A percentile compares a stretch with the other conserved stretches of the same genome.
These are phyloP conservation scores for Jackrogersella minutella DNA, from an alignment of 495 filamentous ascomycete genomes.

Conservation along the genomic window DNA sequence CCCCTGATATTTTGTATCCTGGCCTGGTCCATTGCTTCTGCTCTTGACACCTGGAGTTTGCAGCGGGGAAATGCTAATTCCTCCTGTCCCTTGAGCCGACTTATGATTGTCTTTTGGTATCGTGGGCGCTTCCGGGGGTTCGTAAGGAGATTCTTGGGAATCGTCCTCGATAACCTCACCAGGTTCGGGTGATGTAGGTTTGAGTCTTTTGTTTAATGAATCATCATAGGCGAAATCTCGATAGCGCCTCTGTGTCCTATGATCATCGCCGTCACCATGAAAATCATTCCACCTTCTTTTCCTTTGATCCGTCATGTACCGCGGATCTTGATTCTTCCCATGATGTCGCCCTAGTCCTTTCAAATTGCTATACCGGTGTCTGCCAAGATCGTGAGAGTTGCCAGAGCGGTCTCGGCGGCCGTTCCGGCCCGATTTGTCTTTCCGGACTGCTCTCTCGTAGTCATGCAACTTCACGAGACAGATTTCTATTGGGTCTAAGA, in stretches of 20 bases:
- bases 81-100: not conserved
- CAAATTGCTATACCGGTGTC: slow-evolving; percentile 13
- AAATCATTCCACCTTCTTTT: slow-evolving; percentile 35
- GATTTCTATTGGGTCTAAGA: slow-evolving; percentile 41
- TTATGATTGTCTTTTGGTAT: not conserved
- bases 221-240: slow-evolving; percentile 24
- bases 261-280: slow-evolving; percentile 2
- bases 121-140: not conserved
- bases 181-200: slow-evolving; percentile 39
- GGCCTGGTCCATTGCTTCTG: not conserved
- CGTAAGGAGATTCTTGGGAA: slow-evolving; percentile 23
- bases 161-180: slow-evolving; percentile 42
- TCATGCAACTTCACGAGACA: slow-evolving; percentile 33
- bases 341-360: slow-evolving; percentile 24
- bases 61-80: not conserved
- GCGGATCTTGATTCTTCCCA: slow-evolving; percentile 28
- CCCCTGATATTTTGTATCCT: not conserved
- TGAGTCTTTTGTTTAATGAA: slow-evolving; percentile 18
- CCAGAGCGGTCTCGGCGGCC: slow-evolving; percentile 24
- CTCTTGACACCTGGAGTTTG: not conserved
- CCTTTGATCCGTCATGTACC: slow-evolving; percentile 23
- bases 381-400: slow-evolving; percentile 15
- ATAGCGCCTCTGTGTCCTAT: slow-evolving; percentile 6
- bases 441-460: slow-evolving; percentile 30
- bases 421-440: slow-evolving; percentile 5